Conservation (phyloP, 495 filamentous ascomycete species). For the Pyrenula massariospora region DNA sequence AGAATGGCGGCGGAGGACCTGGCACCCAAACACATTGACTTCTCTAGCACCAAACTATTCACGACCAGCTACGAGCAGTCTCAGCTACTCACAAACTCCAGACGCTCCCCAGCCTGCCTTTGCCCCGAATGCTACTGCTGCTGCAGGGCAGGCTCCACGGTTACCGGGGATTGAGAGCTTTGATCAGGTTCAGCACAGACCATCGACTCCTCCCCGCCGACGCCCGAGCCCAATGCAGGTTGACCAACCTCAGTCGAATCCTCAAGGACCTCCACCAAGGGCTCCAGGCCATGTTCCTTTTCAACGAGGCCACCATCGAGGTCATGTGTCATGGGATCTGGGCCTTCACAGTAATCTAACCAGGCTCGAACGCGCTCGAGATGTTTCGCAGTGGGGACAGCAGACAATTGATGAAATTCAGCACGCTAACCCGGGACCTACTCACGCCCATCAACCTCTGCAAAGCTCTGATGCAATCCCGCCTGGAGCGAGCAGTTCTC, state of each 20-base stretch:
- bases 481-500: neutral
- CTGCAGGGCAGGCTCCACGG: constrained; percentile 41
- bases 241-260: constrained; percentile 34
- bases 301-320: constrained; percentile 46
- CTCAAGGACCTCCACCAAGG: constrained; percentile 23
- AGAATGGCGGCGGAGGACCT: constrained; percentile 72
- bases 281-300: constrained; percentile 34
- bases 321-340: constrained; percentile 62
- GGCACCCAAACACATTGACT: constrained; percentile 71
- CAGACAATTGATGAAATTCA: constrained; percentile 34
- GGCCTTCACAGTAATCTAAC: constrained; percentile 63
- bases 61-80: constrained; percentile 48
- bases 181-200: constrained; percentile 53
- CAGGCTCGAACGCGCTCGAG: constrained; percentile 52
- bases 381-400: constrained; percentile 41
- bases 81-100: constrained; percentile 47
- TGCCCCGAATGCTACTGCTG: constrained; percentile 31
- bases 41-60: constrained; percentile 27
- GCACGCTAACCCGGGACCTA: constrained; percentile 25
- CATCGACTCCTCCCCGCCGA: constrained; percentile 50
- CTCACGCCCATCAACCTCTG: constrained; percentile 7
- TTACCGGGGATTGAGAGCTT: constrained; percentile 88
- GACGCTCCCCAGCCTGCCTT: constrained; percentile 42
- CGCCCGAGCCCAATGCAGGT: constrained; percentile 59
- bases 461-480: neutral